A percentile compares a stretch with the other conserved stretches of the same genome.
These are phyloP conservation scores for Starmera dryadoides DNA, from an alignment of 805 yeast species.

Conservation along the genomic window DNA sequence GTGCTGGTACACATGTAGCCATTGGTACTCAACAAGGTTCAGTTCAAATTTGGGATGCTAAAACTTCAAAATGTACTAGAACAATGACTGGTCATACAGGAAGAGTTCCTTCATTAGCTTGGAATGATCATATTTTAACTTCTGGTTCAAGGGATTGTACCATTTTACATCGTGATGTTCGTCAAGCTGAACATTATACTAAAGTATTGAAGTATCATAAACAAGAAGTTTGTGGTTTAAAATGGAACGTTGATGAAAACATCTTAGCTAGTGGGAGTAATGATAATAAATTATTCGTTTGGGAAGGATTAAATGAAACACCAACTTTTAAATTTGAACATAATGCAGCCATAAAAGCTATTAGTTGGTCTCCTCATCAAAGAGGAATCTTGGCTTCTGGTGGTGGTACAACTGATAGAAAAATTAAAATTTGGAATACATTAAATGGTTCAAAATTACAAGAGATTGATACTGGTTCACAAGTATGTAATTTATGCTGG, in stretches of 20 bases:
- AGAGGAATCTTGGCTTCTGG: constrained; percentile 91
- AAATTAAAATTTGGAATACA: constrained; percentile 89
- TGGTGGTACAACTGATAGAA: constrained; percentile 93
- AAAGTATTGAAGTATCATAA: constrained; percentile 66
- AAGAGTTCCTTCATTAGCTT: constrained; percentile 81
- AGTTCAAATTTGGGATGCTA: constrained; percentile 94
- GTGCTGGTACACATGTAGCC: constrained; percentile 90
- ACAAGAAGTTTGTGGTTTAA: constrained; percentile 94
- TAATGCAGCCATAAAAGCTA: constrained; percentile 92
- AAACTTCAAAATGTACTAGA: constrained; percentile 72
- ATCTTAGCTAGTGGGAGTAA: constrained; percentile 94
- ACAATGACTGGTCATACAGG: constrained; percentile 88
- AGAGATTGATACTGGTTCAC: constrained; percentile 93
- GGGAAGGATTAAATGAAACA: constrained; percentile 66
- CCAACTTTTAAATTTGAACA: constrained; percentile 83
- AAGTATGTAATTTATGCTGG: constrained; percentile 93
- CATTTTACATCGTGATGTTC: constrained; percentile 85
- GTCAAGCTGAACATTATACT: constrained; percentile 77
- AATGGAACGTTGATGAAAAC: constrained; percentile 89
- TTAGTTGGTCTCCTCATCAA: constrained; percentile 97
- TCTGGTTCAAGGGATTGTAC: constrained; percentile 84
- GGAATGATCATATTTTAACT: constrained; percentile 87
- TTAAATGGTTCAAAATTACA: constrained; percentile 63
- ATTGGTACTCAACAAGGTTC: constrained; percentile 82
- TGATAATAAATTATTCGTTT: constrained; percentile 78